A percentile compares a stretch with the other conserved stretches of the same genome.
Conservation (phyloP, 2,329 filamentous ascomycete genomes). For the Didymella arachidicola region DNA sequence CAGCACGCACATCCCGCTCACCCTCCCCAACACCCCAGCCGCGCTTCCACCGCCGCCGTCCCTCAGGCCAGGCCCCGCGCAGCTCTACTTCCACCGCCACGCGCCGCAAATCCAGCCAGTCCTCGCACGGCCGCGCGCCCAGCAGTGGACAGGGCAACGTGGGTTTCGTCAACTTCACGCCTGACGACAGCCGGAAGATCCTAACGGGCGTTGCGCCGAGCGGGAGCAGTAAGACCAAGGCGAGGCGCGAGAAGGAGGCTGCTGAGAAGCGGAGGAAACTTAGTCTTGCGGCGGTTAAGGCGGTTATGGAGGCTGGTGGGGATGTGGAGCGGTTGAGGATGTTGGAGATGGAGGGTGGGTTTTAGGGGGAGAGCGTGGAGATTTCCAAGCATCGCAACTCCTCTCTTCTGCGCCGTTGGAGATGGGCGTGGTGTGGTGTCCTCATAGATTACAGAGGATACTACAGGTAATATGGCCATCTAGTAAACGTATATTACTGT, state of each 20-base stretch:
- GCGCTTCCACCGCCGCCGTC: slow-evolving; percentile 36
- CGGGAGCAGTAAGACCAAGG: slow-evolving; percentile 92
- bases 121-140: slow-evolving; percentile 53
- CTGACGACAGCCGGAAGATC: slow-evolving; percentile 77
- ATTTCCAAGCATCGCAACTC: no score
- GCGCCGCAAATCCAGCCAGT: slow-evolving; percentile 11
- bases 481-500: slow-evolving; percentile 17
- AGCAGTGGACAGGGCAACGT: slow-evolving; percentile 49
- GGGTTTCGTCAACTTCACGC: slow-evolving; percentile 90
- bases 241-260: slow-evolving; percentile 87
- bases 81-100: slow-evolving; percentile 3
- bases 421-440: no score
- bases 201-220: slow-evolving; percentile 91
- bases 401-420: no score
- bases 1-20: slow-evolving; percentile 33
- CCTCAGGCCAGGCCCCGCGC: slow-evolving; percentile 20
- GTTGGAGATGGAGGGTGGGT: slow-evolving; percentile 39
- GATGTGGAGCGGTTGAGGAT: slow-evolving; percentile 59
- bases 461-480: not conserved
- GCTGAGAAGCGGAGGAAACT: slow-evolving; percentile 75
- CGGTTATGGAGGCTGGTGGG: slow-evolving; percentile 74
- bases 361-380: not conserved
- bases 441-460: slow-evolving; percentile 15
- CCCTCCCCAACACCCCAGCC: slow-evolving; percentile 37
- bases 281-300: slow-evolving; percentile 72